Conservation (phyloP, 768 basidiomycete species). For the Kwoniella sp. region DNA sequence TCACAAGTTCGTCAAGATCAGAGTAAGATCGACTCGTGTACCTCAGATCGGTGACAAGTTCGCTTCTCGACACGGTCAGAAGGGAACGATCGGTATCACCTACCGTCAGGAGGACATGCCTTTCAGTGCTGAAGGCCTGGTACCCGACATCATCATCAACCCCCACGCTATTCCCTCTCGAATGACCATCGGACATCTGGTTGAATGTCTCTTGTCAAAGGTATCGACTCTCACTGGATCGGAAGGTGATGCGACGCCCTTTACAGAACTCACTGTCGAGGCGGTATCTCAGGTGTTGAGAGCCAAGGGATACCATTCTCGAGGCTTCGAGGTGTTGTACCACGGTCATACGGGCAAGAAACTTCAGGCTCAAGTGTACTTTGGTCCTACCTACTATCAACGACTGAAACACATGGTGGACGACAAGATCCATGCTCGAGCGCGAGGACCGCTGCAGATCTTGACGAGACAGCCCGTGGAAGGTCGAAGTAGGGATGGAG, state of each 20-base stretch:
- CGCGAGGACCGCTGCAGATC: conserved; percentile 95
- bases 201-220: conserved; percentile 95
- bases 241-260: conserved; percentile 98
- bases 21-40: conserved; percentile 90
- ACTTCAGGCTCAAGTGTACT: conserved; percentile 95
- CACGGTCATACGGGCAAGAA: conserved; percentile 99
- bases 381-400: conserved; percentile 99
- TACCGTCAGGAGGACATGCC: conserved; percentile 99
- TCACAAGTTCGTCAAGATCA: conserved; percentile 97
- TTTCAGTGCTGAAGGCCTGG: conserved; percentile 94
- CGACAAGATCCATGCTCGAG: conserved; percentile 98
- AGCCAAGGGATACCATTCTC: conserved; percentile 90
- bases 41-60: conserved; percentile 99
- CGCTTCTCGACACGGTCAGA: conserved; percentile 98
- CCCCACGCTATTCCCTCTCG: conserved; percentile 99
- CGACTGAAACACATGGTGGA: conserved; percentile 99
- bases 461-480: conserved; percentile 97
- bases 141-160: conserved; percentile 96
- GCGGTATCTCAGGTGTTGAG: conserved; percentile 90
- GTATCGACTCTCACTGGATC: conserved; percentile 94
- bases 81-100: conserved; percentile 98
- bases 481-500: conserved; percentile 97
- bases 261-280: conserved; percentile 96
- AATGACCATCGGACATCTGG: conserved; percentile 99
- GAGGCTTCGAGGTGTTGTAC: conserved; percentile 97